Base-by-base conservation (phyloP, 2,329 filamentous ascomycete genomes). In the Alternaria ventricosa region DNA sequence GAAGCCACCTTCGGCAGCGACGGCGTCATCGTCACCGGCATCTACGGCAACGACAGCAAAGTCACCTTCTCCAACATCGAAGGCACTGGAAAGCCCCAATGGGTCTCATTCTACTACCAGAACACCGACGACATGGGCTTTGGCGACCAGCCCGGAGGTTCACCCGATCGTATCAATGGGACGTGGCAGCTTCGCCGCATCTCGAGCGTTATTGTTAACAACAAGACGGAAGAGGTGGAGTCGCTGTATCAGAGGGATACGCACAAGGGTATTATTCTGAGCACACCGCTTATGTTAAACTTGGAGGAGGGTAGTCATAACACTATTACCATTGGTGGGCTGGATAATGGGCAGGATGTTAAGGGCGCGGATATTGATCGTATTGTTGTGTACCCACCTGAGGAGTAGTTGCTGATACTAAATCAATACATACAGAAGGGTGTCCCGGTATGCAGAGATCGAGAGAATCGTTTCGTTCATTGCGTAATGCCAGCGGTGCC, bases 111-210 rank as follows among this genome's bases (percentile, higher is more conserved):
- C 73, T 85, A 87, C 73, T 87, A 87, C 67, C 85, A 88, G 64
- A 87, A 88, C 73, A 88, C 81, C 3, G 87, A 88, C 54, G 87
- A 88, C 61, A 87, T 88, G 85, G 87, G 87, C 3, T 89, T 87
- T 58, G 87, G 87, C 1, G 80, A 82, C 61, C 80, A 82, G 64
- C 78, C 88, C 2, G 84, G 83, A 46, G 88, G 87, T 6, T 77
- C 79, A 0, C 88, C 88, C 0, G 87, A 90, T 70, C 84, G 88
- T 7, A 88, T 90, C 58, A 85, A 85, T 6, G 87, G 88, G 0
- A 77, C 81, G 0, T 90, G 87, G 87, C 86, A 88, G 64, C 78
- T 90, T 6, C 84, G 87, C 5, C 84, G 88, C 10, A 86, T 89
- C 60, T 85, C 84, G 69, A 88, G 87, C 51, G 87, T 90, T 2